Conservation (phyloP, 2,329 filamentous ascomycete genomes). For the Seiridium unicorne region DNA sequence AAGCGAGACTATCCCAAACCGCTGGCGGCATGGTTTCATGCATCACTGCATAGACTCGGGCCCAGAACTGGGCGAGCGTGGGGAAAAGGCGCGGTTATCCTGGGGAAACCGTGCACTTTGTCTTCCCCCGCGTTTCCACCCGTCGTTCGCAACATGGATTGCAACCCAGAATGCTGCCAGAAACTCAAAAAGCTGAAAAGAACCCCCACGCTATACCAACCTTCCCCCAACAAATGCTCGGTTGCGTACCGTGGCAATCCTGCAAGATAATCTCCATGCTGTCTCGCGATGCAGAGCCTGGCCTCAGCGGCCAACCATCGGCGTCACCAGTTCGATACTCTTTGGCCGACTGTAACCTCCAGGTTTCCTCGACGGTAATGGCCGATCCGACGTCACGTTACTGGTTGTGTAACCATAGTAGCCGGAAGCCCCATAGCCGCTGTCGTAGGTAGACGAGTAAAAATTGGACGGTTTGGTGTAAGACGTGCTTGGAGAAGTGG, state of each 20-base stretch:
- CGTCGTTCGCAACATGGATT: slow-evolving; percentile 1
- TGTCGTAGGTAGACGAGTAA: slow-evolving; percentile 55
- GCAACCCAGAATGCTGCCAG: neutral
- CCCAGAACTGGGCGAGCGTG: neutral
- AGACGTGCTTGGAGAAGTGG: slow-evolving; percentile 52
- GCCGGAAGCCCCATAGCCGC: slow-evolving; percentile 35
- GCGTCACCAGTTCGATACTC: slow-evolving; percentile 64
- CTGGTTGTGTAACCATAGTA: slow-evolving; percentile 37
- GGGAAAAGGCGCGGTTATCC: neutral
- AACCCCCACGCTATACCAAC: neutral
- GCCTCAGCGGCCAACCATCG: slow-evolving; percentile 49
- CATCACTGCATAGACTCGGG: neutral
- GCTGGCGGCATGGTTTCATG: neutral
- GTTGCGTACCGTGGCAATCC: neutral
- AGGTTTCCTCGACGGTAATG: slow-evolving; percentile 55
- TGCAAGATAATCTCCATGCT: slow-evolving; percentile 7
- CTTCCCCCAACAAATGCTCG: neutral
- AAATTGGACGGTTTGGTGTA: slow-evolving; percentile 43
- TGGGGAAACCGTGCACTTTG: neutral
- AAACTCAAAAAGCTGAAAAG: neutral
- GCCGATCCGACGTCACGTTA: slow-evolving; percentile 43
- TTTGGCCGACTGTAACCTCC: slow-evolving; percentile 55
- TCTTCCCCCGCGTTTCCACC: neutral
- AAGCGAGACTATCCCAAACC: neutral
- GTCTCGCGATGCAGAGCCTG: neutral